Percentiles rank a stretch among this genome's conserved stretches.
These are phyloP conservation scores for Drosera spatulata DNA, from an alignment of 179 eudicot species.

Conservation along the genomic window DNA sequence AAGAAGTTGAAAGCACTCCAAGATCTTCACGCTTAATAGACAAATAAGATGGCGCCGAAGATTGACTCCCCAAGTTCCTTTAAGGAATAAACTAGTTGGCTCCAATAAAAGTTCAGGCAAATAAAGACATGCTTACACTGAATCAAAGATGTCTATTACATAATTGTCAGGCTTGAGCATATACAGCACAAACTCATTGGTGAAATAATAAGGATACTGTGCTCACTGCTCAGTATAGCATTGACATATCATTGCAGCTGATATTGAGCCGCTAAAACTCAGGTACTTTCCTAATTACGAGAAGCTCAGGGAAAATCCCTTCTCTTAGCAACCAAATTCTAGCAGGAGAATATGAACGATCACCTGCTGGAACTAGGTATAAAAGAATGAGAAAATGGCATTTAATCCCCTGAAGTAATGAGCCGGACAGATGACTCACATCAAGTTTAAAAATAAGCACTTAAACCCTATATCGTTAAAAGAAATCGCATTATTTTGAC, in stretches of 20 bases:
- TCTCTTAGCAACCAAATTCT: not conserved
- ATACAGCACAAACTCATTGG: conserved; percentile 2
- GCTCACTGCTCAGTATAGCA: too few species aligned
- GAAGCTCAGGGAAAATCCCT: not conserved
- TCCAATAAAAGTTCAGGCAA: not conserved
- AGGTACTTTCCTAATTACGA: not conserved
- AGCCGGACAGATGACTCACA: too few species aligned
- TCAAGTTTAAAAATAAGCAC: too few species aligned
- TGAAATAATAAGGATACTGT: not conserved
- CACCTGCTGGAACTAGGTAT: not conserved
- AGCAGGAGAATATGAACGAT: not conserved
- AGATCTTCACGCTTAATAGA: conserved; percentile 54
- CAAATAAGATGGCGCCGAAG: conserved; percentile 43
- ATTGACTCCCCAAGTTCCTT: conserved; percentile 39
- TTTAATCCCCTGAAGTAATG: too few species aligned
- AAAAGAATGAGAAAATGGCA: too few species aligned
- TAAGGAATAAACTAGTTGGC: conserved; percentile 3
- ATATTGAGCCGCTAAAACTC: too few species aligned
- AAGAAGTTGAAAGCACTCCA: conserved; percentile 57
- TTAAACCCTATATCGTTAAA: too few species aligned
- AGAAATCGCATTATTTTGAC: too few species aligned
- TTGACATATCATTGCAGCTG: too few species aligned
- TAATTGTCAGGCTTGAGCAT: not conserved
- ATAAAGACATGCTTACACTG: not conserved
- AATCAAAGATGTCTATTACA: too few species aligned